Evolutionary conservation across 768 basidiomycete species (phyloP).

Genomic region (Phanerochaete sordida): DNA sequence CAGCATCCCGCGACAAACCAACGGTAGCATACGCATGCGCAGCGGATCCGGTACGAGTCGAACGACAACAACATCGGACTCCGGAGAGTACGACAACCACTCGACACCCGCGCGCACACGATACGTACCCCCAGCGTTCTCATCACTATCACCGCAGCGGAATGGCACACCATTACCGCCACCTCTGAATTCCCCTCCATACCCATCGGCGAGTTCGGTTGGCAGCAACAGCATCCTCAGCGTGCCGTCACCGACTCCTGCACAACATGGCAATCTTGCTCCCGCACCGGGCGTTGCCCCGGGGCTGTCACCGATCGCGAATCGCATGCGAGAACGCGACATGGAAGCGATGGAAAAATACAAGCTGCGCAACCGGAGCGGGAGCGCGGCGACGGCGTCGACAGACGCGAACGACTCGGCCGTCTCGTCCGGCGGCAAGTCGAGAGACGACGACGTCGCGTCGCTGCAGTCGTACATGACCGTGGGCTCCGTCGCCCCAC

Average conservation of each 20-base stretch:
- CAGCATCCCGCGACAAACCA: slow-evolving; percentile 32
- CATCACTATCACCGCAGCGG: slow-evolving; percentile 29
- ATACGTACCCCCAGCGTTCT: slow-evolving; percentile 43
- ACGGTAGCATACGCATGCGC: slow-evolving; percentile 54
- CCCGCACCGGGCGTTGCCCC: slow-evolving; percentile 34
- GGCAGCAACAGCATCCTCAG: slow-evolving; percentile 38
- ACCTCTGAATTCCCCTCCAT: slow-evolving; percentile 3
- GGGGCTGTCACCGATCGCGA: slow-evolving; percentile 73
- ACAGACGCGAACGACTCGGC: slow-evolving; percentile 60
- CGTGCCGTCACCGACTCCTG: slow-evolving; percentile 34
- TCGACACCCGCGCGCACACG: slow-evolving; percentile 36
- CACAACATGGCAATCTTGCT: slow-evolving; percentile 31
- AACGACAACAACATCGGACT: slow-evolving; percentile 73
- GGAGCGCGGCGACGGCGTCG: slow-evolving; percentile 69
- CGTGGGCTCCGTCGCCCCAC: slow-evolving; percentile 54
- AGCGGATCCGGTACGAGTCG: slow-evolving; percentile 81
- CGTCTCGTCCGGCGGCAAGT: slow-evolving; percentile 47
- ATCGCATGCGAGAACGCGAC: slow-evolving; percentile 77
- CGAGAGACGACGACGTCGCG: slow-evolving; percentile 38
- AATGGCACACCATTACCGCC: slow-evolving; percentile 35
- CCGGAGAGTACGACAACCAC: slow-evolving; percentile 52
- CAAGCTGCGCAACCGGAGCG: slow-evolving; percentile 76
- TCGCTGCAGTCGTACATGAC: slow-evolving; percentile 41
- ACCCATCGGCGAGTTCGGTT: slow-evolving; percentile 34
- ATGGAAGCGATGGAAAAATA: slow-evolving; percentile 89